These are phyloP conservation scores for Sarcomyxa edulis DNA, from an alignment of 768 basidiomycete genomes.

Conservation along the genomic window DNA sequence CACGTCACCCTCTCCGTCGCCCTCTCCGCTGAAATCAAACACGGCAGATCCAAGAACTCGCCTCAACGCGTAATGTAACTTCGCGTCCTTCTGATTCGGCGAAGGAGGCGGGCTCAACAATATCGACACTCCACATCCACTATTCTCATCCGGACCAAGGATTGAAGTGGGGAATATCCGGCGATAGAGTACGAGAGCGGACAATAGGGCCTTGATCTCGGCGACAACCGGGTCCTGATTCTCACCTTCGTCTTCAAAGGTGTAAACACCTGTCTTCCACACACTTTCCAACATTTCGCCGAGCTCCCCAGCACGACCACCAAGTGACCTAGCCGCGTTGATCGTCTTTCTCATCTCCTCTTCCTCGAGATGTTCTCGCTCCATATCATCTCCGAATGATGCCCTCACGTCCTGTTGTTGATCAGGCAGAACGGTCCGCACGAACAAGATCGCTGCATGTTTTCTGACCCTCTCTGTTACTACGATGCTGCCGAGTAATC, in stretches of 20 bases:
- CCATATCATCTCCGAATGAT: conserved; percentile 26
- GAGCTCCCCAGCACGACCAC: conserved; percentile 50
- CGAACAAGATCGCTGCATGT: conserved; percentile 52
- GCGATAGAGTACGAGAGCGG: conserved; percentile 56
- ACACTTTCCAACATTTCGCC: conserved; percentile 53
- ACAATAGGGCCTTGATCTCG: conserved; percentile 49
- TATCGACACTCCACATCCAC: conserved; percentile 21
- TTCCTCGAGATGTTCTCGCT: conserved; percentile 23
- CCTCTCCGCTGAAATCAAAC: conserved; percentile 33
- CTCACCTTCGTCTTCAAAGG: conserved; percentile 19
- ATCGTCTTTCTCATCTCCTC: conserved; percentile 44
- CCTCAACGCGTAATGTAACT: conserved; percentile 40
- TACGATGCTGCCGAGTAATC: conserved; percentile 42
- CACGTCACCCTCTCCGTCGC: conserved; percentile 19
- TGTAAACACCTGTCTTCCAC: conserved; percentile 35
- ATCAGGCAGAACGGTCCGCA: conserved; percentile 26
- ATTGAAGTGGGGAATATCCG: conserved; percentile 44
- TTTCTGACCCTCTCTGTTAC: conserved; percentile 47
- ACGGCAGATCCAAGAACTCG: conserved; percentile 49
- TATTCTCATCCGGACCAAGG: conserved; percentile 1
- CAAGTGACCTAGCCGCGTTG: conserved; percentile 57
- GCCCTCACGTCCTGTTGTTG: conserved; percentile 20
- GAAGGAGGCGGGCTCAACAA: conserved; percentile 59
- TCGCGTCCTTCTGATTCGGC: conserved; percentile 38
- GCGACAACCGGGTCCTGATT: conserved; percentile 28